These are phyloP conservation scores for Arthrobotrys megalospora DNA, from an alignment of 2,329 filamentous ascomycete genomes.

Conservation along the genomic window DNA sequence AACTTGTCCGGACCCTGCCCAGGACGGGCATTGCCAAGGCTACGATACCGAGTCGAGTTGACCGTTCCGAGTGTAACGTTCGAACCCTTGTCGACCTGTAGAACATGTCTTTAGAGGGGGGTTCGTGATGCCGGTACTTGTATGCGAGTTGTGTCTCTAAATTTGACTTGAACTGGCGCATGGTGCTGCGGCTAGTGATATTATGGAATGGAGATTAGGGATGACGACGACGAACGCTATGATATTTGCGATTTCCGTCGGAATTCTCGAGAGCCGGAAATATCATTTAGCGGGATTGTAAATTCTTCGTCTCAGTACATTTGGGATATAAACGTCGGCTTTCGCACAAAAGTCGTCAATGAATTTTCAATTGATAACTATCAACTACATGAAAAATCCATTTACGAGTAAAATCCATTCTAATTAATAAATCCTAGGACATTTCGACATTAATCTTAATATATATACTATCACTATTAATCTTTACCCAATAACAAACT, in stretches of 20 bases:
- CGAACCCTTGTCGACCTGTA: neutral
- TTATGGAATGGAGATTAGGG: neutral
- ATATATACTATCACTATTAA: no score
- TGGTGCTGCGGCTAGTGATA: neutral
- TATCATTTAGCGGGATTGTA: neutral
- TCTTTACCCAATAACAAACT: neutral
- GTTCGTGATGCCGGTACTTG: neutral
- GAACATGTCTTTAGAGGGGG: neutral
- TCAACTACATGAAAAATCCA: no score
- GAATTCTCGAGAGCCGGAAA: neutral
- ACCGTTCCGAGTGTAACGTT: neutral
- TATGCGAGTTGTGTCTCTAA: constrained; percentile 10
- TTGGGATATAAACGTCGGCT: neutral
- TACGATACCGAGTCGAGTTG: neutral
- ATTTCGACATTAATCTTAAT: no score
- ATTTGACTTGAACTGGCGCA: neutral
- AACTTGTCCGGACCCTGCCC: neutral
- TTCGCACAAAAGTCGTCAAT: no score
- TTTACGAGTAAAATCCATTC: no score
- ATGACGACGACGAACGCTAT: constrained; percentile 1
- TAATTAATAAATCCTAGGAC: no score
- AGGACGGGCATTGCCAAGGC: neutral
- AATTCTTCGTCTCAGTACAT: neutral
- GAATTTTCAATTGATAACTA: no score
- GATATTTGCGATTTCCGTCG: neutral